Evolutionary conservation across 768 basidiomycete genomes (phyloP).

Genomic region (Vishniacozyma victoriae): DNA sequence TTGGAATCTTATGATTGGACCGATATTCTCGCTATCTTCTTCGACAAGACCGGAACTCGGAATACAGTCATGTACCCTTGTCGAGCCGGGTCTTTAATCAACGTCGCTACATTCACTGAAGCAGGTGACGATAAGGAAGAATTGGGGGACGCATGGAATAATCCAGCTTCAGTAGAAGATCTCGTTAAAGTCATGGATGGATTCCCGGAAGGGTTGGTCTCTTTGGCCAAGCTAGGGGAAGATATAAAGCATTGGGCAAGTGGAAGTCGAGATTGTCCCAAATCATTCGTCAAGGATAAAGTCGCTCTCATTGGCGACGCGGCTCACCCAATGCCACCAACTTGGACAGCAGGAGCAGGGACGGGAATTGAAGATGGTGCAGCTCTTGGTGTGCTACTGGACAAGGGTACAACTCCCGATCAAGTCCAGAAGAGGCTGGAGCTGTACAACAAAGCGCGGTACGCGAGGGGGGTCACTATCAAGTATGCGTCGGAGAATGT

Average conservation of each 20-base stretch:
- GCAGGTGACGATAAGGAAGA: background rate
- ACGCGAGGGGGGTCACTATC: background rate
- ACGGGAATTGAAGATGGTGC: constrained; percentile 18
- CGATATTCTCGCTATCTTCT: background rate
- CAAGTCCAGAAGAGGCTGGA: background rate
- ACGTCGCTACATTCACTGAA: background rate
- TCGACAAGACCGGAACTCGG: background rate
- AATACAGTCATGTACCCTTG: constrained; percentile 4
- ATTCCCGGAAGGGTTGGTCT: background rate
- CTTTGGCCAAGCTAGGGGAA: background rate
- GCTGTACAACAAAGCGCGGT: background rate
- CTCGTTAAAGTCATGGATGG: background rate
- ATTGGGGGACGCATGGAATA: constrained; percentile 6
- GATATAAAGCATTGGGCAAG: constrained; percentile 5
- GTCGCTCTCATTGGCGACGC: constrained; percentile 26
- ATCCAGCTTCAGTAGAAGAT: background rate
- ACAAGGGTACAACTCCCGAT: background rate
- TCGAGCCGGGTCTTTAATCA: background rate
- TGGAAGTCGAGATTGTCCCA: constrained; percentile 3
- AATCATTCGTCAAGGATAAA: background rate
- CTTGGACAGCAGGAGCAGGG: constrained; percentile 20
- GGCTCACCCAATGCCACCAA: constrained; percentile 18
- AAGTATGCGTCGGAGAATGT: background rate
- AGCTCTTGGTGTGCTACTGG: constrained; percentile 7
- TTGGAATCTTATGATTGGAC: background rate